phyloP scores from a whole-genome alignment of 2,329 filamentous ascomycete species.

The Tolypocladium sp. region DNA sequence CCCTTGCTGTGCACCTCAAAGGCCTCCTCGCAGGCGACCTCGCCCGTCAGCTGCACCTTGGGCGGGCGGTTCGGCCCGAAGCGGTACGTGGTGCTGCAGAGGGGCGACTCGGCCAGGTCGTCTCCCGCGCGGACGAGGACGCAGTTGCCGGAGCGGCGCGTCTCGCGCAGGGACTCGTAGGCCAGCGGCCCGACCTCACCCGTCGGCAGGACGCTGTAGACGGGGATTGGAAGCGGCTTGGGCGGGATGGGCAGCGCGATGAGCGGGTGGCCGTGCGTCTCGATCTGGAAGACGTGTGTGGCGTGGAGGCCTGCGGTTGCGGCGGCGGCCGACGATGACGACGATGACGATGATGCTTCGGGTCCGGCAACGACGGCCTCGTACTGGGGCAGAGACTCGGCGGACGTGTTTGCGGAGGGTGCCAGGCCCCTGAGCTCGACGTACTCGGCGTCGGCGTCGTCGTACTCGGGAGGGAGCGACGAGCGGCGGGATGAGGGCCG shows the following conservation, averaged over 20 bases:
- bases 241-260: conserved; percentile 31
- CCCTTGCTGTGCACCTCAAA: conserved; percentile 21
- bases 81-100: conserved; percentile 46
- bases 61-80: conserved; percentile 46
- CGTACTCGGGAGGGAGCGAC: conserved; percentile 19
- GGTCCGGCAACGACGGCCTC: conserved; percentile 1
- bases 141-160: conserved; percentile 36
- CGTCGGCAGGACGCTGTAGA: conserved; percentile 30
- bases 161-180: conserved; percentile 42
- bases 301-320: conserved; percentile 25
- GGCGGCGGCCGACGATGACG: conserved; percentile 3
- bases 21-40: conserved; percentile 12
- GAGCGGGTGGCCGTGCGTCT: conserved; percentile 32
- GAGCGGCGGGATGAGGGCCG: conserved; percentile 4
- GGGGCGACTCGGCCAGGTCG: conserved; percentile 19
- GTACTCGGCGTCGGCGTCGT: conserved; percentile 12
- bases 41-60: conserved; percentile 22
- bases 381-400: conserved; percentile 18
- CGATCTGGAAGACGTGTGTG: conserved; percentile 38
- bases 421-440: conserved; percentile 15
- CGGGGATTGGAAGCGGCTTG: conserved; percentile 28
- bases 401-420: conserved; percentile 13
- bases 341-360: conserved; percentile 3
- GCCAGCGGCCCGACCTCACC: conserved; percentile 28
- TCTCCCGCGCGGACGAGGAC: conserved; percentile 35